These are phyloP conservation scores for Pseudozyma pruni DNA, from an alignment of 1,284 basidiomycete genomes.

Conservation along the genomic window DNA sequence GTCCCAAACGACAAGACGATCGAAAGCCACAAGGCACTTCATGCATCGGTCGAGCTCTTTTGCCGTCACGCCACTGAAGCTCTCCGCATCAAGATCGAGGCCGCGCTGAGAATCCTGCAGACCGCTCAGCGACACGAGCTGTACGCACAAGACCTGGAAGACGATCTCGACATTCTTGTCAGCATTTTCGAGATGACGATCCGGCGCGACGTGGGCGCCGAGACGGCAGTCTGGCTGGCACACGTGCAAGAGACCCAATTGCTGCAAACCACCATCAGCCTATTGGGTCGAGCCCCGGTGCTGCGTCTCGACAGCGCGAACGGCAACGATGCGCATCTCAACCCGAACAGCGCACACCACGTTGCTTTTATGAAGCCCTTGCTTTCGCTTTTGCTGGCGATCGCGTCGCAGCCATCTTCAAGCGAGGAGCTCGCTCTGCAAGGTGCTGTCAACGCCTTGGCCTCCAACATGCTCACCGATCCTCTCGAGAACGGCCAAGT, in stretches of 20 bases:
- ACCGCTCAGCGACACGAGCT: constrained; percentile 74
- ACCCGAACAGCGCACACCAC: constrained; percentile 37
- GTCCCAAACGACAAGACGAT: constrained; percentile 34
- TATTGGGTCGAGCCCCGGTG: constrained; percentile 74
- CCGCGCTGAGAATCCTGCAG: constrained; percentile 61
- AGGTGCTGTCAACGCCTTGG: constrained; percentile 82
- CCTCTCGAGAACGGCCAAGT: constrained; percentile 80
- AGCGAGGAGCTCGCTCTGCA: constrained; percentile 87
- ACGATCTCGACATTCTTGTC: constrained; percentile 81
- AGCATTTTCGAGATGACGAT: constrained; percentile 84
- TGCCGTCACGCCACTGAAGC: constrained; percentile 75
- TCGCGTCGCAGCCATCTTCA: constrained; percentile 80
- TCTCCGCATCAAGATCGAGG: constrained; percentile 77
- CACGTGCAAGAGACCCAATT: constrained; percentile 84
- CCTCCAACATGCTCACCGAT: constrained; percentile 81
- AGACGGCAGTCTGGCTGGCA: constrained; percentile 80
- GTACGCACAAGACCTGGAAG: constrained; percentile 72
- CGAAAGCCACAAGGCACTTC: constrained; percentile 71
- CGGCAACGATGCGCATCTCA: constrained; percentile 9
- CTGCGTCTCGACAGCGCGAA: constrained; percentile 28
- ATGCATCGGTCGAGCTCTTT: constrained; percentile 83
- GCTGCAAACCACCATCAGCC: constrained; percentile 79
- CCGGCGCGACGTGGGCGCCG: constrained; percentile 73
- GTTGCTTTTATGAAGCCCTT: constrained; percentile 70
- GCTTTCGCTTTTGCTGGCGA: constrained; percentile 83